phyloP scores from a whole-genome alignment of 2,329 filamentous ascomycete species.

The Pseudogymnoascus sp. region DNA sequence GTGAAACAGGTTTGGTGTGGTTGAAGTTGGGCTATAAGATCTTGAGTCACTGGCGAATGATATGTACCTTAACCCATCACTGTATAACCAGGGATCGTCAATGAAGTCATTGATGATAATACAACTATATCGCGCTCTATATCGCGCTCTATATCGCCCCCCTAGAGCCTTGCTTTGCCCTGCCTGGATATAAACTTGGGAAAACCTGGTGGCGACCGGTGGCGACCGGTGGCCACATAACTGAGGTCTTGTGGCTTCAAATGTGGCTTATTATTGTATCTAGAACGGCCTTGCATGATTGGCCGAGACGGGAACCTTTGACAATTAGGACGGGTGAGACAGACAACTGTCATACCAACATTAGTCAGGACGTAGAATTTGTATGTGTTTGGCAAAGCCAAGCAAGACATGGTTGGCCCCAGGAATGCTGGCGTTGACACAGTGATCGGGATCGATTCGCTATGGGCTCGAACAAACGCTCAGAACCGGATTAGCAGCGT shows the following conservation, averaged over 20 bases:
- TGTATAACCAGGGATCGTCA: background rate
- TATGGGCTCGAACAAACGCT: background rate
- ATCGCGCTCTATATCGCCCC: background rate
- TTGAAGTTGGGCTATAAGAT: background rate
- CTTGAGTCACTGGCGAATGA: background rate
- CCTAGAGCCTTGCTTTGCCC: background rate
- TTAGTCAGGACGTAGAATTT: background rate
- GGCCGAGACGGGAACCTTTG: background rate
- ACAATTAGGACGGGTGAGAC: background rate
- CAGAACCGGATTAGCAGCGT: background rate
- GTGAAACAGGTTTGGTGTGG: background rate
- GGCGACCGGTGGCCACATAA: background rate
- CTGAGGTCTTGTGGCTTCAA: background rate
- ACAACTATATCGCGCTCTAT: background rate
- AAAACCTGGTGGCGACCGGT: background rate
- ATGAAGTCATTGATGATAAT: slow-evolving; percentile 1
- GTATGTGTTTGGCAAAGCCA: background rate
- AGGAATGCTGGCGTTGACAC: background rate
- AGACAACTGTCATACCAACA: background rate
- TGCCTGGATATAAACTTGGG: background rate
- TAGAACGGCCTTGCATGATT: background rate
- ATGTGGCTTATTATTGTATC: background rate
- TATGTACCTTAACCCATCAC: background rate
- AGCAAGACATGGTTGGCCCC: background rate
- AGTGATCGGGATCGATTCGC: background rate